phyloP scores from a whole-genome alignment of 2,329 filamentous ascomycete genomes.

The Aurifilum marmelostoma region DNA sequence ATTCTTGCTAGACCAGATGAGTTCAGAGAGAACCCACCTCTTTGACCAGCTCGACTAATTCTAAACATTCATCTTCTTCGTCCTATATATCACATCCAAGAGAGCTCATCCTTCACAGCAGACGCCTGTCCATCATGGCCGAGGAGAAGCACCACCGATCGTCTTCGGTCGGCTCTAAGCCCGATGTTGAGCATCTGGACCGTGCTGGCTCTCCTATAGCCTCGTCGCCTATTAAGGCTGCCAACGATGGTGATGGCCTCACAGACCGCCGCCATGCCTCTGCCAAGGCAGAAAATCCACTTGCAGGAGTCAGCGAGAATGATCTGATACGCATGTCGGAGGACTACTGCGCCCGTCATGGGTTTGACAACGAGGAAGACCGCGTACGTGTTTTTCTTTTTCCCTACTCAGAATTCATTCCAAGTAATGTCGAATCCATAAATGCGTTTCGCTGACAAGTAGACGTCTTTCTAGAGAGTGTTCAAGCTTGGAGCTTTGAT shows the following conservation, averaged over 20 bases:
- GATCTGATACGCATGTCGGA: conserved; percentile 60
- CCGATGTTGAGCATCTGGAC: conserved; percentile 36
- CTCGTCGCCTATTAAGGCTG: neutral
- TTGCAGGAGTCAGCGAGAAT: conserved; percentile 44
- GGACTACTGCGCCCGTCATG: conserved; percentile 59
- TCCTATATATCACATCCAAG: neutral
- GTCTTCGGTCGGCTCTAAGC: conserved; percentile 33
- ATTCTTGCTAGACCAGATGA: neutral
- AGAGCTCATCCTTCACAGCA: neutral
- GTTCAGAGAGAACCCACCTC: neutral
- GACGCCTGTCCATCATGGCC: conserved; percentile 11
- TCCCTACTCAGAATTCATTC: neutral
- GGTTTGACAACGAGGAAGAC: conserved; percentile 58
- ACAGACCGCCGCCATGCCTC: conserved; percentile 41
- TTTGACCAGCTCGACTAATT: too few species aligned
- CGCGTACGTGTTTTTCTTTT: conserved; percentile 37
- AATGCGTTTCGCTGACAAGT: neutral
- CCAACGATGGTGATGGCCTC: conserved; percentile 35
- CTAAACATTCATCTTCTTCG: neutral
- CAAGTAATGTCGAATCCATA: rapidly evolving
- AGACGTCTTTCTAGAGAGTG: conserved; percentile 41
- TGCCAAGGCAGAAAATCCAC: conserved; percentile 45
- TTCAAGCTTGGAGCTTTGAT: conserved; percentile 64
- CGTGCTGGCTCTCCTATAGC: neutral
- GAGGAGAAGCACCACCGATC: conserved; percentile 33